phyloP scores from a whole-genome alignment of 148 eudicot species.

The Arctostaphylos glauca region DNA sequence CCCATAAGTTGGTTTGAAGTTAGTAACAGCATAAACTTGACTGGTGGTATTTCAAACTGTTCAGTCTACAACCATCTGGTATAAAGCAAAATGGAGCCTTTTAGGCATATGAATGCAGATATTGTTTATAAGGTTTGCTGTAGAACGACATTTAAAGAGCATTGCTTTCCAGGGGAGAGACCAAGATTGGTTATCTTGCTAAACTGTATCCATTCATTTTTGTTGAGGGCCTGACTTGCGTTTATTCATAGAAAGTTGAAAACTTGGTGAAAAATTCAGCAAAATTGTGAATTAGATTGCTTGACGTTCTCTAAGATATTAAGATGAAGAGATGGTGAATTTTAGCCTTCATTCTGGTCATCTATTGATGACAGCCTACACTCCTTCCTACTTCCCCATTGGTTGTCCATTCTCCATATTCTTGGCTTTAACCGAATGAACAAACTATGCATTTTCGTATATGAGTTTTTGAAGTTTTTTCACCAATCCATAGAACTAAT shows the following conservation, averaged over 20 bases:
- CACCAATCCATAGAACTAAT: background rate
- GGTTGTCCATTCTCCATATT: background rate
- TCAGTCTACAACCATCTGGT: background rate
- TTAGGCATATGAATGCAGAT: background rate
- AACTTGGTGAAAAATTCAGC: background rate
- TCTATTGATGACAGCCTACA: background rate
- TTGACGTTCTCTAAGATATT: background rate
- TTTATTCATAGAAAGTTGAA: background rate
- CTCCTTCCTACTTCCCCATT: background rate
- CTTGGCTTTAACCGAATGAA: background rate
- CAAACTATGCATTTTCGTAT: background rate
- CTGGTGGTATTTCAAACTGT: slow-evolving; percentile 11
- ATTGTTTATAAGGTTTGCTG: background rate
- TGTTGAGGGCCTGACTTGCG: background rate
- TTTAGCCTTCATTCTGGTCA: background rate
- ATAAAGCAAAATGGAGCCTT: background rate
- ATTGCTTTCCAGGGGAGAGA: background rate
- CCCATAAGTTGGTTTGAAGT: background rate
- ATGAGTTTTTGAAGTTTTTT: background rate
- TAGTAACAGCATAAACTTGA: background rate
- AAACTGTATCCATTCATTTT: background rate
- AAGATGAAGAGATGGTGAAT: background rate
- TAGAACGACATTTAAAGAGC: background rate
- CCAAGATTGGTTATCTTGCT: background rate
- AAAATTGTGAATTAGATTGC: background rate